Evolutionary conservation across 306 rosid genomes (phyloP), one percentile per base, ranked within the genome.

Genomic region (Heteromeles arbutifolia): DNA sequence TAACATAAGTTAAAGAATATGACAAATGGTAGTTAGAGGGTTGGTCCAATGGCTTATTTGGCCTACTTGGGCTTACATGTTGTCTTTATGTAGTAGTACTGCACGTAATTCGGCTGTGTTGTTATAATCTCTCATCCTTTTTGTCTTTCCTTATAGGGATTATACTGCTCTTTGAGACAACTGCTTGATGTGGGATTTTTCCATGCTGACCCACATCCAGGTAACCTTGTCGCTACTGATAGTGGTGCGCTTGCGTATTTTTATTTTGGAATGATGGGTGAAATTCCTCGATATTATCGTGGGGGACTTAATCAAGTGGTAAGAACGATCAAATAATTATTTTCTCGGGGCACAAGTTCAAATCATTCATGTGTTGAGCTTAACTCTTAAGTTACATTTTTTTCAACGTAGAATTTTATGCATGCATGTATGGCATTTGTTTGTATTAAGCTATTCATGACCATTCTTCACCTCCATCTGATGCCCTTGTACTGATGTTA

Each of bases 231-330:
- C 77, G 97, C 97, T 14, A 81, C 82, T 28, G 79, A 80, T 28
- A 83, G 84, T 77, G 99, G 97, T 63, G 80, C 90, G 67, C 93
- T 95, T 79, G 97, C 93, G 45, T 92, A 95, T 84, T 95, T 92
- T 83, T 97, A 95, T 85, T 95, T 95, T 75, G 99, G 99, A 85
- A 95, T 95, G 99, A 92, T 90, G 96, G 99, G 99, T 70, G 97
- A 92, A 79, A 90, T 92, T 82, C 99, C 99, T 54, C 86, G 97
- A 77, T 97, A 90, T 88, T 95, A 82, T 74, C 97, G 89, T 21
- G 96, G 89, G 68, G 99, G 99, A 77, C 96, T 92, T 69, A 90
- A 92, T 75, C 94, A 83, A 87, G 78, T 95, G 86, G 99, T 95
- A 86, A 83, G 91, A 77, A 83, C 73, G 69, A 37, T 26, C 59